Evolutionary conservation across 108 stramenopile genomes (phyloP).

Genomic region (Asterionellopsis glacialis): DNA sequence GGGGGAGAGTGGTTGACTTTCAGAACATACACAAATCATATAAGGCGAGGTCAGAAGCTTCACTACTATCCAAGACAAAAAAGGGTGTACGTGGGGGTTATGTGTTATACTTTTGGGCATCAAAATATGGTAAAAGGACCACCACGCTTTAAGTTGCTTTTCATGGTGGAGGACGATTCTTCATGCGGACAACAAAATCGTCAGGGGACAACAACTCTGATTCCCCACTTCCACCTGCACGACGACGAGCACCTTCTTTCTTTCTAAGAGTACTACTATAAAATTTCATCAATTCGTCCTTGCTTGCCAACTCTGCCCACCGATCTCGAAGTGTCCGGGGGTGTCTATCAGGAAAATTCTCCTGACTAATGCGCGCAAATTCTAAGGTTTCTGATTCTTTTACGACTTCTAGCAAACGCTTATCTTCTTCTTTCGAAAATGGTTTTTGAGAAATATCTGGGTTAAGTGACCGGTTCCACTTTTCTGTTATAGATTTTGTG

Average conservation of each 20-base stretch:
- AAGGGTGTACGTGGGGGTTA: no score
- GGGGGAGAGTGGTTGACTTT: no score
- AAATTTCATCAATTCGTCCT: constrained; percentile 23
- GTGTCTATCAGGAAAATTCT: constrained; percentile 37
- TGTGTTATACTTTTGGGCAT: no score
- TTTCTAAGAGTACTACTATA: constrained; percentile 11
- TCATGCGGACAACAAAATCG: constrained; percentile 23
- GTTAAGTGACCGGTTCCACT: constrained; percentile 52
- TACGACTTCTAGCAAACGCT: constrained; percentile 14
- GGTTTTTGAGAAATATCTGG: constrained; percentile 25
- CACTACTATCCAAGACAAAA: no score
- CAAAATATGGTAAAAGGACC: no score
- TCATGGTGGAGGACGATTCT: background rate
- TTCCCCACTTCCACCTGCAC: constrained; percentile 1
- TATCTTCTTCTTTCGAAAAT: constrained; percentile 32
- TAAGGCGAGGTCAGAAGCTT: no score
- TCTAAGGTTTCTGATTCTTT: constrained; percentile 1
- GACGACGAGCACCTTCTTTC: constrained; percentile 9
- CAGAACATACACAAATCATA: no score
- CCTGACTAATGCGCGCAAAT: constrained; percentile 10
- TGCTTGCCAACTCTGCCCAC: constrained; percentile 33
- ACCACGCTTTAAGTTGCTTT: no score
- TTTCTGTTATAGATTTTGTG: constrained; percentile 27
- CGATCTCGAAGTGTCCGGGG: constrained; percentile 19
- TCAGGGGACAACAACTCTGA: constrained; percentile 11